phyloP scores from a whole-genome alignment of 192 early-diverging fungal genomes.

The Chytriomyces confervae region DNA sequence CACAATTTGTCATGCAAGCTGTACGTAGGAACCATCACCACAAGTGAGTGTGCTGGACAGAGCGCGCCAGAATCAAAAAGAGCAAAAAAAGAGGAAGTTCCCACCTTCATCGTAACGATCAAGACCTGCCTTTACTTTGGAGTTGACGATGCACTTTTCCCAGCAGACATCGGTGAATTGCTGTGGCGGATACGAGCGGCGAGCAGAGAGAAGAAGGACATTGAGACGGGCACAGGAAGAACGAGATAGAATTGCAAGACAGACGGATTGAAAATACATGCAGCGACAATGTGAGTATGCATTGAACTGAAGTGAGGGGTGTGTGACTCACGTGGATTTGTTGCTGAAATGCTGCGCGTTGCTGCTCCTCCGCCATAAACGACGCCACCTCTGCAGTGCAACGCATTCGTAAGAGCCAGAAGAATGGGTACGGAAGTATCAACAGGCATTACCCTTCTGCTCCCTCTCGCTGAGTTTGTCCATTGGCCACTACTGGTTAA shows the following conservation, averaged over 20 bases:
- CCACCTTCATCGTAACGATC: constrained; percentile 57
- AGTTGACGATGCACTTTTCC: constrained; percentile 70
- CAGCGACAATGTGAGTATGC: too few relatives aligned
- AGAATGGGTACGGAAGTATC: not conserved
- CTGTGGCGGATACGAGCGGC: constrained; percentile 30
- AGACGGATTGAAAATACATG: too few relatives aligned
- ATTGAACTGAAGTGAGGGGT: not conserved
- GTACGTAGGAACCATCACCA: not conserved
- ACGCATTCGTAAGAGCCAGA: not conserved
- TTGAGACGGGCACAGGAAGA: not conserved
- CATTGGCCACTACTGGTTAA: not conserved
- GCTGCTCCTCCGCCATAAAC: constrained; percentile 30
- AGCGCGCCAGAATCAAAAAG: not conserved
- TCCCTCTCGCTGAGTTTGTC: constrained; percentile 9
- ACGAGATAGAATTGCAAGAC: too few relatives aligned
- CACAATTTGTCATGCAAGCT: constrained; percentile 39
- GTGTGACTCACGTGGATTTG: constrained; percentile 27
- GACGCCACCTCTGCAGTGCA: not conserved
- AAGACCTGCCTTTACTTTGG: constrained; percentile 54
- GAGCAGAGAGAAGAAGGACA: not conserved
- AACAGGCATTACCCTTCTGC: not conserved
- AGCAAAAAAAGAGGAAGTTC: not conserved
- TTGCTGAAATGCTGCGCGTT: constrained; percentile 24
- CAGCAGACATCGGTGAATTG: constrained; percentile 72
- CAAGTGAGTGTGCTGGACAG: not conserved